Conservation (phyloP, 495 filamentous ascomycete species). For the Beverwykella pulmonaria region DNA sequence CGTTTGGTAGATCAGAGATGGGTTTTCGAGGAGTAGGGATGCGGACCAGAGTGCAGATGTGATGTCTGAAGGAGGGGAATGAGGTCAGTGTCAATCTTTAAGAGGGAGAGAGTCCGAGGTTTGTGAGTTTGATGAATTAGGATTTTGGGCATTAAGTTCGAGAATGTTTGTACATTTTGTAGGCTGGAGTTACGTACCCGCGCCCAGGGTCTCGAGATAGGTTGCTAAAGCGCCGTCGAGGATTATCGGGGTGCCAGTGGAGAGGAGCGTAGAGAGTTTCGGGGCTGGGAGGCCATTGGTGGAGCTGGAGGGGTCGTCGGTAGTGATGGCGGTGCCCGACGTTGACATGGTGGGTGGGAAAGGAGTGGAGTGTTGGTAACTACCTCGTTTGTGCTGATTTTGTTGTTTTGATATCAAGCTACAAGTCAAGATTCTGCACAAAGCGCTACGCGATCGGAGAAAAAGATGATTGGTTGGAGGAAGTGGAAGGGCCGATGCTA, state of each 20-base stretch:
- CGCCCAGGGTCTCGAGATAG: slow-evolving; percentile 40
- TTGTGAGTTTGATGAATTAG: no score
- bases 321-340: not conserved
- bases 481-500: not conserved
- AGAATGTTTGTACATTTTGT: no score
- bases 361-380: no score
- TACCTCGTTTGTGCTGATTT: not conserved
- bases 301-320: no score
- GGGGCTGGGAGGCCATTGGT: not conserved
- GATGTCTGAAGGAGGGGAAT: no score
- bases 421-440: not conserved
- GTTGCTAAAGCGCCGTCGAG: slow-evolving; percentile 47
- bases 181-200: no score
- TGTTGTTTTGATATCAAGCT: not conserved
- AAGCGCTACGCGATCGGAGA: not conserved
- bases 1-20: slow-evolving; percentile 35
- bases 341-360: not conserved
- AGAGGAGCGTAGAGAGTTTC: slow-evolving; percentile 12
- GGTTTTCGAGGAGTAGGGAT: slow-evolving; percentile 30
- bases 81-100: no score
- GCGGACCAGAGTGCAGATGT: slow-evolving; percentile 43
- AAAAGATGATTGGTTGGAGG: not conserved
- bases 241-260: slow-evolving; percentile 8
- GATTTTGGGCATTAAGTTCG: no score
- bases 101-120: no score